These are phyloP conservation scores for Aspergillus mulundensis DNA, from an alignment of 495 filamentous ascomycete genomes.

Conservation along the genomic window DNA sequence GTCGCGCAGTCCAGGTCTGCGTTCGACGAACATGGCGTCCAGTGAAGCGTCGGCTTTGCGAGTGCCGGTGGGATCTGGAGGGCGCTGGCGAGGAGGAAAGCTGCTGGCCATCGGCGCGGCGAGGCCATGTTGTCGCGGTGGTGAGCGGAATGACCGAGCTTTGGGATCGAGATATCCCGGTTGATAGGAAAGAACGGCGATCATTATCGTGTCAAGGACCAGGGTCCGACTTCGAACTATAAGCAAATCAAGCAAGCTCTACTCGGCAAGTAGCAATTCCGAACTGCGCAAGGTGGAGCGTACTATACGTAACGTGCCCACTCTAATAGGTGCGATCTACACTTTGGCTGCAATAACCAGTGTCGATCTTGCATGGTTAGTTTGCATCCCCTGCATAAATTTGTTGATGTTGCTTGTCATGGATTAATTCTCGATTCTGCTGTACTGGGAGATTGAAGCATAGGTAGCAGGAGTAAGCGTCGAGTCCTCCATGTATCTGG, in stretches of 20 bases:
- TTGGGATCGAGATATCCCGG: not conserved
- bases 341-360: not conserved
- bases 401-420: too few species aligned
- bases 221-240: too few species aligned
- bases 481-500: too few species aligned
- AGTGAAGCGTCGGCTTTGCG: not conserved
- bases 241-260: not conserved
- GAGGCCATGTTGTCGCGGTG: not conserved
- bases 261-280: not conserved
- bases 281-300: not conserved
- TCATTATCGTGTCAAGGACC: too few species aligned
- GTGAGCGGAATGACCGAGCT: not conserved
- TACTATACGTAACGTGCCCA: not conserved
- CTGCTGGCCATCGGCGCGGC: too few species aligned
- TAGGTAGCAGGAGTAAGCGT: too few species aligned
- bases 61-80: not conserved
- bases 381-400: too few species aligned
- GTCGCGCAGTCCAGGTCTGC: conserved; percentile 3
- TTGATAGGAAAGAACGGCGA: too few species aligned
- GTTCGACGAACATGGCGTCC: conserved; percentile 2
- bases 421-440: too few species aligned
- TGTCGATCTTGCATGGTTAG: not conserved
- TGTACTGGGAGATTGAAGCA: too few species aligned
- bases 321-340: not conserved
- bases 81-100: not conserved